Evolutionary conservation across 2,329 filamentous ascomycete genomes (phyloP).

Genomic region (Microdochium nivale): DNA sequence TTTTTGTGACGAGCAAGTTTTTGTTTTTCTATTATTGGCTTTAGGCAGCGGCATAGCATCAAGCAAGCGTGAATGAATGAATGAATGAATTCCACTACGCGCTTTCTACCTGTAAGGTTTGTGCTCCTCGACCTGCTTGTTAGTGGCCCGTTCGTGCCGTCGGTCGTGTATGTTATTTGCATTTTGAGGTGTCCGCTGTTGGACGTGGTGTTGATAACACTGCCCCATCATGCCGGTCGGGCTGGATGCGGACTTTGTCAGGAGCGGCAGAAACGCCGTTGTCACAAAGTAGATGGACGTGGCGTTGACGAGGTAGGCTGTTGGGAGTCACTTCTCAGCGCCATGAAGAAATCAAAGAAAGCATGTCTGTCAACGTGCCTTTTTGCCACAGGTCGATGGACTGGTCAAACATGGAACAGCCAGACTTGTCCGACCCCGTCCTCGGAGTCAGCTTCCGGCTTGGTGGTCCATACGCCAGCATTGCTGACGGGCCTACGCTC

Average conservation of each 20-base stretch:
- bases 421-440: constrained; percentile 15
- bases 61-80: too few relatives aligned
- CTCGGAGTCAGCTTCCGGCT: constrained; percentile 5
- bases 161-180: too few relatives aligned
- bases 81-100: too few relatives aligned
- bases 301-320: constrained; percentile 40
- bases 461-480: constrained; percentile 31
- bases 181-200: constrained; percentile 38
- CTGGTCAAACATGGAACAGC: constrained; percentile 14
- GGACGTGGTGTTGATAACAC: constrained; percentile 43
- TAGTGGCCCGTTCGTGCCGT: too few relatives aligned
- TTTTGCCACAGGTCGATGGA: constrained; percentile 14
- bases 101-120: too few relatives aligned
- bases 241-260: constrained; percentile 35
- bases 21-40: too few relatives aligned
- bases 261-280: constrained; percentile 43
- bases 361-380: constrained; percentile 3
- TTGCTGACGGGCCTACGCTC: constrained; percentile 36
- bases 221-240: constrained; percentile 38
- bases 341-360: not conserved
- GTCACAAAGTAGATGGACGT: constrained; percentile 41
- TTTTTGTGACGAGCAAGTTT: too few relatives aligned
- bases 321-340: too few relatives aligned
- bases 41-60: too few relatives aligned
- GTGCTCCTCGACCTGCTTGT: too few relatives aligned